Base-by-base conservation (phyloP, 2,329 filamentous ascomycete species). In the Colletotrichum lentis region DNA sequence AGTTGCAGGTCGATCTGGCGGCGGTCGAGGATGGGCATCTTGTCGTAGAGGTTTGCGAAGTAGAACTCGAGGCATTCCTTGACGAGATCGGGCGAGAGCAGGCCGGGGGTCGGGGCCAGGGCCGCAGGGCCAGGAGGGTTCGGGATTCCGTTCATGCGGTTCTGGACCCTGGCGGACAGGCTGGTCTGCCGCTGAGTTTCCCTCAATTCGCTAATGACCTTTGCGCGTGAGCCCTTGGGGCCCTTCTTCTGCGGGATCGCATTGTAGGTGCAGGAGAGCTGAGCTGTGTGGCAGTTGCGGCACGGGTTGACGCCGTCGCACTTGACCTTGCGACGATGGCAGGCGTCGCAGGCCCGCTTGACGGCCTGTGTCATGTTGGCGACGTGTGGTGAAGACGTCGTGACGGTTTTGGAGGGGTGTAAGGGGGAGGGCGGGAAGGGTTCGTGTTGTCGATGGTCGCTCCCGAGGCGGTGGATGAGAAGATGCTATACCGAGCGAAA, bases 221-320 rank as follows among this genome's bases (percentile, higher is more conserved):
- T 93, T 58, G 91, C 91, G 69, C 90, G 83, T 39, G 88, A 91
- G 71, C 90, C 90, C 78, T 92, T 92, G 50, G 90, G 90, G 1
- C 90, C 90, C 77, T 92, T 92, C 80, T 92, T 92, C 79, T 91
- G 90, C 1, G 90, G 90, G 43, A 92, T 88, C 41, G 89, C 88
- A 80, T 91, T 89, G 83, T 92, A 93, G 37, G 90, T 92, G 82
- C 90, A 93, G 14, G 85, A 82, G 20, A 92, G 82, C 73, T 88
- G 85, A 7, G 90, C 88, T 8, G 89, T 86, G 14, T 84, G 83
- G 78, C 90, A 93, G 78, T 92, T 91, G 69, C 87, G 85, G 78
- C 90, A 93, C 22, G 90, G 90, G 73, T 89, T 89, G 75, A 88
- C 82, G 66, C 89, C 89, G 74, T 91, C 89, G 76, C 90, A 92